Evolutionary conservation across 768 basidiomycete genomes (phyloP), one percentile per base, ranked within the genome.

Genomic region (Mycena polygramma): DNA sequence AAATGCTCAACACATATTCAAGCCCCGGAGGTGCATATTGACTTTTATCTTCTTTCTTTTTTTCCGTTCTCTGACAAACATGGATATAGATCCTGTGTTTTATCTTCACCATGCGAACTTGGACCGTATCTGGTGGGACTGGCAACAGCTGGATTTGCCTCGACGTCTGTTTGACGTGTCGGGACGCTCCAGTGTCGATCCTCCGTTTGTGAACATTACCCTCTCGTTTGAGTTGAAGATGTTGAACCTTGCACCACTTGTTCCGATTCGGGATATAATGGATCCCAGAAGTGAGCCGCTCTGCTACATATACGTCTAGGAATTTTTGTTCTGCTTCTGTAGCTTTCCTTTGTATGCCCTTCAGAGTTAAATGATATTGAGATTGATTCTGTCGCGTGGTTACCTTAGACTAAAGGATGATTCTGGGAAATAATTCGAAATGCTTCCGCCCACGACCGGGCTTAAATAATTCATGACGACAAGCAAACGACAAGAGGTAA

Each of bases 41-140:
- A 19, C 11, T 7, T 35, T 9, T 22, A n/a, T 22, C 4, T 20
- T 9, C 36, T 30, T 35, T 1, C 19, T 57, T 11, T 4, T 41
- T 22, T 14, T 14, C 20, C 4, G 13, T 30, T 30, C 30, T 30
- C 36, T 7, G 9, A 13, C 58, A 58, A 30, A 46, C 4, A 22
- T 15, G 7, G 7, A 36, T 52, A 36, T 43, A 77, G 75, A 77
- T 60, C 78, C 75, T 14, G 36, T 78, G 2, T 77, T 77, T 59
- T 77, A 76, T 66, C 63, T 77, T 52, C 76, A 77, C 57, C 75
- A 79, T 53, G 75, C 75, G 15, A 76, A 74, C 49, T 71, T 76
- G 55, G 75, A 74, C 64, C 67, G 73, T 14, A 61, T 79, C 30
- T 75, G 75, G 76, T 75, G 76, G 74, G 30, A 14, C 2, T 79